phyloP scores from a whole-genome alignment of 2,329 filamentous ascomycete species.

The Fusarium tanahbumbuense region DNA sequence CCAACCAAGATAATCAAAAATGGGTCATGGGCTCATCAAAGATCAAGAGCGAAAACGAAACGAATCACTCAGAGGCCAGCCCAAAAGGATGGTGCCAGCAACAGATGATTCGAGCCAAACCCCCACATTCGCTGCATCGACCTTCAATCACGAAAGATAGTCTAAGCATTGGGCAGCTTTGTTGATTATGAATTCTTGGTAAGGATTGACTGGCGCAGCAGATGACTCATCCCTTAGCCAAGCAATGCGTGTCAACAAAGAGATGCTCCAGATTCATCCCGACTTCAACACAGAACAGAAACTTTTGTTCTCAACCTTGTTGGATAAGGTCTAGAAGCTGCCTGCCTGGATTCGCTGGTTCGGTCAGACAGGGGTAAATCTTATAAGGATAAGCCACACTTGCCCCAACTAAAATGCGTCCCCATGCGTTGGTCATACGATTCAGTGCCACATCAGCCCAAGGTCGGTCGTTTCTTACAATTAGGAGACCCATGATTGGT shows the following conservation, averaged over 20 bases:
- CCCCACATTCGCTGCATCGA: conserved; percentile 8
- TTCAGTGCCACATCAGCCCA: conserved; percentile 48
- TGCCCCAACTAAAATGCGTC: not conserved
- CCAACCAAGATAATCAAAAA: conserved; percentile 32
- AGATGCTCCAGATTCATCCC: not conserved
- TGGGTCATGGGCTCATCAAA: conserved; percentile 21
- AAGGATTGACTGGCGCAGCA: not conserved
- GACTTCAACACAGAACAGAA: not conserved
- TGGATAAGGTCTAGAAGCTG: conserved; percentile 12
- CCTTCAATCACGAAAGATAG: not conserved
- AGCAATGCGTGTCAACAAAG: not conserved
- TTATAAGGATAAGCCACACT: conserved; percentile 9
- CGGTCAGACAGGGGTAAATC: conserved; percentile 8
- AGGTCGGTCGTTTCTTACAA: conserved; percentile 45
- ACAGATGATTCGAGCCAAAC: conserved; percentile 24
- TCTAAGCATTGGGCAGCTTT: not conserved
- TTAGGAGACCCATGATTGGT: conserved; percentile 31
- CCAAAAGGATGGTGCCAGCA: conserved; percentile 34
- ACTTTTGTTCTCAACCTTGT: conserved; percentile 17
- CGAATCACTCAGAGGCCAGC: not conserved
- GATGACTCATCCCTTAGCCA: not conserved
- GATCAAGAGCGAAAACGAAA: conserved; percentile 23
- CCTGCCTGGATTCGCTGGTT: not conserved
- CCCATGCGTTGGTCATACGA: conserved; percentile 41
- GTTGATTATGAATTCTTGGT: not conserved